Evolutionary conservation across 2,329 filamentous ascomycete species (phyloP).

Genomic region (Lachnellula willkommii): DNA sequence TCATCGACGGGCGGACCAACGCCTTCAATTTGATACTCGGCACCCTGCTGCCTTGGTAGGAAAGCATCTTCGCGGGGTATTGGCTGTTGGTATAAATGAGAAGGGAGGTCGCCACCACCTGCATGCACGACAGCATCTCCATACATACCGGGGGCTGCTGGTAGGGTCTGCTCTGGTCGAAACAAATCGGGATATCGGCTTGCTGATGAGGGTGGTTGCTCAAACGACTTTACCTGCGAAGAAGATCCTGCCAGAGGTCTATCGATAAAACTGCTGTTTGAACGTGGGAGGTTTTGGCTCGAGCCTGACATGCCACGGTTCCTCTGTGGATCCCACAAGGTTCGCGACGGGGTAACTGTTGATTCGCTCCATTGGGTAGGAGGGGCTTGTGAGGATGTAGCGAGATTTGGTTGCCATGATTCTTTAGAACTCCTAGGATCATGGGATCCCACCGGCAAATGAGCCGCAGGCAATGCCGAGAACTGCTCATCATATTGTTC

Average conservation of each 20-base stretch:
- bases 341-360: conserved; percentile 7
- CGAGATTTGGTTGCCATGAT: conserved; percentile 20
- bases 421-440: conserved; percentile 18
- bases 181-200: conserved; percentile 47
- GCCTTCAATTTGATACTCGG: conserved; percentile 36
- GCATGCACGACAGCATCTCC: conserved; percentile 3
- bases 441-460: background rate
- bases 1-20: conserved; percentile 35
- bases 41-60: conserved; percentile 37
- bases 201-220: conserved; percentile 47
- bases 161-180: conserved; percentile 22
- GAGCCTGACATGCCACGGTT: conserved; percentile 12
- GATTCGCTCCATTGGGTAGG: conserved; percentile 8
- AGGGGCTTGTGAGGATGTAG: conserved; percentile 4
- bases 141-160: conserved; percentile 14
- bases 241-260: conserved; percentile 3
- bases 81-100: conserved; percentile 26
- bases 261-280: conserved; percentile 1
- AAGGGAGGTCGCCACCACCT: conserved; percentile 22
- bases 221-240: conserved; percentile 22
- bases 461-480: background rate
- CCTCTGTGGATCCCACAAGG: conserved; percentile 15
- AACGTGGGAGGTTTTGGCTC: conserved; percentile 6
- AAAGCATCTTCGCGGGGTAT: conserved; percentile 30
- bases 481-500: background rate